These are phyloP conservation scores for Fennellomyces sp. DNA, from an alignment of 371 early-diverging fungal genomes.

Conservation along the genomic window DNA sequence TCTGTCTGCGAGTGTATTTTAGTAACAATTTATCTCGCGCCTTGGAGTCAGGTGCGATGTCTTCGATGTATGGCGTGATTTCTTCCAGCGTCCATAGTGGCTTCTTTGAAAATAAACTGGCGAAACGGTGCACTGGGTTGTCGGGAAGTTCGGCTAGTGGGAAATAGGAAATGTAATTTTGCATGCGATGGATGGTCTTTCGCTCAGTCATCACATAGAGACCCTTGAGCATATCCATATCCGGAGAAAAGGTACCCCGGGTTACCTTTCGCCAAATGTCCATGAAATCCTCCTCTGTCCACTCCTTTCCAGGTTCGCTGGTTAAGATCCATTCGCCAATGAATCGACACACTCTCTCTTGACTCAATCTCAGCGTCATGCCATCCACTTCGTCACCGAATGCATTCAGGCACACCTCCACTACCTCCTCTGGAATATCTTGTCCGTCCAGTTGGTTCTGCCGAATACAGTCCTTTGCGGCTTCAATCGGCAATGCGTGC, in stretches of 20 bases:
- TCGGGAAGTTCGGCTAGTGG: conserved; percentile 49
- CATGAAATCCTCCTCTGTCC: conserved; percentile 52
- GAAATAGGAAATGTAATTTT: conserved; percentile 48
- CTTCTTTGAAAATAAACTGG: conserved; percentile 52
- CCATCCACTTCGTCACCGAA: conserved; percentile 19
- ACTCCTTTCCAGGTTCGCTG: conserved; percentile 36
- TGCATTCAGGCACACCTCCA: conserved; percentile 28
- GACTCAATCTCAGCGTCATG: conserved; percentile 20
- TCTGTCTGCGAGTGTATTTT: conserved; percentile 45
- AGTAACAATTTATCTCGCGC: conserved; percentile 51
- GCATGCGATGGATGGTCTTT: conserved; percentile 10
- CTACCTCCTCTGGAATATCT: conserved; percentile 32
- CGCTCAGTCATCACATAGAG: conserved; percentile 29
- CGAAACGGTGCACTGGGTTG: conserved; percentile 57
- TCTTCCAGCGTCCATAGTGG: conserved; percentile 53
- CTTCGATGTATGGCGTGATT: conserved; percentile 52
- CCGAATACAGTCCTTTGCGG: conserved; percentile 28
- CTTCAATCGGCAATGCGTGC: conserved; percentile 15
- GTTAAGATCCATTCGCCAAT: conserved; percentile 38
- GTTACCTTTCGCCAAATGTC: conserved; percentile 44
- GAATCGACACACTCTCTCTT: conserved; percentile 37
- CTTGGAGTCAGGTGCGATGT: conserved; percentile 54
- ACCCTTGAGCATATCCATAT: conserved; percentile 36
- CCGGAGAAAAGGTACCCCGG: conserved; percentile 30
- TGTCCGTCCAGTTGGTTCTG: conserved; percentile 25